Conservation (phyloP, 106 monocot species). For the Posidonia australis region DNA sequence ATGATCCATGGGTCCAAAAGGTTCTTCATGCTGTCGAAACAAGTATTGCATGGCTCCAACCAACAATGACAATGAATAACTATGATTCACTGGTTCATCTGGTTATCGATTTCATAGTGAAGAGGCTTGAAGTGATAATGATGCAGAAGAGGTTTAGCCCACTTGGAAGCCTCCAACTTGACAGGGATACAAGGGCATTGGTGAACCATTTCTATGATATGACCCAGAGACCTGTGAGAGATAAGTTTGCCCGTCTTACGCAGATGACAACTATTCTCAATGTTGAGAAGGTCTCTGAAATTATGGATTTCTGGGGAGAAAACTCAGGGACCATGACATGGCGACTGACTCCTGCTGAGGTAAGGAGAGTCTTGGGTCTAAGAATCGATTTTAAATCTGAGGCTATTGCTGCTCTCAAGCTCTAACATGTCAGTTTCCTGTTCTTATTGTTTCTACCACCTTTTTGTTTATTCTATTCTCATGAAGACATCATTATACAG, state of each 20-base stretch:
- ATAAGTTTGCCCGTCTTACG: constrained; percentile 85
- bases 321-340: constrained; percentile 95
- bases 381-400: constrained; percentile 83
- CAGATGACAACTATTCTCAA: constrained; percentile 87
- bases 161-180: constrained; percentile 90
- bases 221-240: constrained; percentile 84
- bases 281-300: constrained; percentile 90
- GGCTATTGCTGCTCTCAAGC: constrained; percentile 79
- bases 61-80: constrained; percentile 58
- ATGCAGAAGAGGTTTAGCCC: constrained; percentile 97
- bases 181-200: constrained; percentile 78
- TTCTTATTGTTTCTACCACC: not conserved
- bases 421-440: constrained; percentile 20
- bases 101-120: constrained; percentile 87
- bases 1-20: constrained; percentile 94
- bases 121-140: constrained; percentile 91
- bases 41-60: constrained; percentile 68
- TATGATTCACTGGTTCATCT: constrained; percentile 73
- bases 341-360: constrained; percentile 89
- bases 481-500: not conserved
- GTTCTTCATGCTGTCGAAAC: constrained; percentile 63
- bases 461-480: not conserved
- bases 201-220: constrained; percentile 89
- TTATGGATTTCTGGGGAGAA: constrained; percentile 96
- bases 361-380: constrained; percentile 79